Base-by-base conservation (phyloP, 106 monocot species). In the Ottelia alismoides region DNA sequence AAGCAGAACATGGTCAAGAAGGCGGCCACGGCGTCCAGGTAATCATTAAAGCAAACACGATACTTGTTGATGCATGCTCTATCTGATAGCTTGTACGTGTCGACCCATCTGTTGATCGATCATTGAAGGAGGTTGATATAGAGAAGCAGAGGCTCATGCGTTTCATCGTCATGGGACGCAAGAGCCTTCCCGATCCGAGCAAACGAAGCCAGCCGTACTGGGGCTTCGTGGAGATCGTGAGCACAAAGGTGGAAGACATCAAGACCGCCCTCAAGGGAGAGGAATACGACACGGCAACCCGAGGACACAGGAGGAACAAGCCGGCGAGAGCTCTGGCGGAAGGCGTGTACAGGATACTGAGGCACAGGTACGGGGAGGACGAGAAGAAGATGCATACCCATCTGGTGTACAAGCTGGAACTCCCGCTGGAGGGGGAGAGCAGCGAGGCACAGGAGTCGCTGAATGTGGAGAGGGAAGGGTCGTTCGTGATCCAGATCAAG, bases 401-500 rank as follows among this genome's bases (percentile, higher is more conserved):
- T 68, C 77, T 90, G 48, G 46, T 90, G 43, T 90, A 90, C 77
- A 90, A 74, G 68, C 80, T 90, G 2, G 77, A 84, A 31, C 57
- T 77, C 27, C 85, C 76, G 2, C 60, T 59, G 0, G 49, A 51
- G 1, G 65, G 61, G 16, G 30, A 28, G 6, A 56, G 55, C 45
- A 72, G 27, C 30, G 52, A 62, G 46, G 80, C 84, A 2, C 75
- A 84, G 56, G 80, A 84, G 50, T 53, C 74, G 17, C 61, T 90
- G 47, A 80, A 84, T 77, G 32, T 90, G 7, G 84, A 90, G 56
- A 68, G 55, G 0, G 89, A 90, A 56, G 84, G 54, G 23, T 90
- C 89, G 20, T 78, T 74, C 63, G n/a, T 90, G 31, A 65, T 90
- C 47, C 84, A 90, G 51, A 72, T 84, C 55, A 90, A 84, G 77